phyloP scores from a whole-genome alignment of 768 basidiomycete genomes.

The Leucosporidium creatinivorum region DNA sequence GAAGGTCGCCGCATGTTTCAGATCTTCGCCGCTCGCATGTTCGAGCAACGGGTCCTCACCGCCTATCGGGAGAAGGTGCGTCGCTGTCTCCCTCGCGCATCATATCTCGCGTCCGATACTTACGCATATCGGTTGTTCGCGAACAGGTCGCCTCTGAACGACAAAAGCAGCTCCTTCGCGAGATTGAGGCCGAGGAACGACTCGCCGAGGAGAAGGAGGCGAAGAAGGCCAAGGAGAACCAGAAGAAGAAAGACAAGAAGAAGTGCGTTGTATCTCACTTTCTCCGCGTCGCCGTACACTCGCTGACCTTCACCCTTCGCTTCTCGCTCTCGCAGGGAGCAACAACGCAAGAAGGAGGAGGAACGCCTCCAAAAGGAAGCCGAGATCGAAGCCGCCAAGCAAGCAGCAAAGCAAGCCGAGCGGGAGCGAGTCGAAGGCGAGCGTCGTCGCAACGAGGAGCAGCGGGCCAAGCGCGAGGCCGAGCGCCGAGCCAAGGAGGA shows the following conservation, averaged over 20 bases:
- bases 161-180: constrained; percentile 82
- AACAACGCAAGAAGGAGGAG: constrained; percentile 87
- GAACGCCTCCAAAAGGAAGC: constrained; percentile 75
- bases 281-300: constrained; percentile 4
- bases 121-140: too few relatives aligned
- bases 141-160: constrained; percentile 87
- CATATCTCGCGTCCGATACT: too few relatives aligned
- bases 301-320: background rate
- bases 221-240: constrained; percentile 85
- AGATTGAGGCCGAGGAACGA: constrained; percentile 93
- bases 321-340: constrained; percentile 52
- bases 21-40: constrained; percentile 98
- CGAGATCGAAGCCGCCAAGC: constrained; percentile 79
- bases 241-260: constrained; percentile 99
- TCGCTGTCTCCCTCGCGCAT: background rate
- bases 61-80: constrained; percentile 70
- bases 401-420: constrained; percentile 65
- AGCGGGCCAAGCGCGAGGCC: constrained; percentile 68
- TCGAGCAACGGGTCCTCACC: constrained; percentile 93
- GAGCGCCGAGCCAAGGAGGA: constrained; percentile 44
- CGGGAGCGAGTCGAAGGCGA: constrained; percentile 70
- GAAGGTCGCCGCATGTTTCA: constrained; percentile 99
- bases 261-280: constrained; percentile 48
- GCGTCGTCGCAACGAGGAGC: constrained; percentile 77
- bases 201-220: constrained; percentile 75